Conservation (phyloP, 2,329 filamentous ascomycete genomes). For the Rugonectria rugulosa region DNA sequence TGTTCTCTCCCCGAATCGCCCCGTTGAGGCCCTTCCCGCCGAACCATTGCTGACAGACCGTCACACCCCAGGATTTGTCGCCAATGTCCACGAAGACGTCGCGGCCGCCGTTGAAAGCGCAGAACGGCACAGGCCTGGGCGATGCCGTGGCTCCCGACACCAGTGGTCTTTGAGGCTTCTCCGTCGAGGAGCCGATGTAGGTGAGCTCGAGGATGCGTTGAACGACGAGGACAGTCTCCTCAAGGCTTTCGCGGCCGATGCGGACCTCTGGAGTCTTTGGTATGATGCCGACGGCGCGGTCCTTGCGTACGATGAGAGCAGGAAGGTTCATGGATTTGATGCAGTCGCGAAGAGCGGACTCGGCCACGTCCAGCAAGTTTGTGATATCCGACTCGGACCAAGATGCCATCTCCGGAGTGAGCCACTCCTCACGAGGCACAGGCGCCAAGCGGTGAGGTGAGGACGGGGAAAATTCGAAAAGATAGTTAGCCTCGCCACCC, state of each 20-base stretch:
- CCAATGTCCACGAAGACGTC: slow-evolving; percentile 99
- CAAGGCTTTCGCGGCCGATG: slow-evolving; percentile 86
- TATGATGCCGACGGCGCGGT: slow-evolving; percentile 82
- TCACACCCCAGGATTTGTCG: slow-evolving; percentile 95
- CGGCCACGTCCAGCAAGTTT: slow-evolving; percentile 86
- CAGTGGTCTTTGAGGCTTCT: slow-evolving; percentile 38
- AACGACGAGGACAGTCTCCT: slow-evolving; percentile 94
- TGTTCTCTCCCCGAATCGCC: slow-evolving; percentile 74
- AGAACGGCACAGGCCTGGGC: slow-evolving; percentile 75
- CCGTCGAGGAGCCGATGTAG: slow-evolving; percentile 54
- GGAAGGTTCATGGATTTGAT: slow-evolving; percentile 80
- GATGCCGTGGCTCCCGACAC: slow-evolving; percentile 27
- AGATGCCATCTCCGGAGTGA: slow-evolving; percentile 77
- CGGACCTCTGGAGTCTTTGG: slow-evolving; percentile 68
- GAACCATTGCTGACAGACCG: slow-evolving; percentile 91
- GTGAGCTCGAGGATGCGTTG: slow-evolving; percentile 91
- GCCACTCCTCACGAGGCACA: slow-evolving; percentile 73
- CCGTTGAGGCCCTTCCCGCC: slow-evolving; percentile 55
- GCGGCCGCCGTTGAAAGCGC: slow-evolving; percentile 96
- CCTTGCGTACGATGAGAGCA: slow-evolving; percentile 84
- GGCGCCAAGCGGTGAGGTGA: slow-evolving; percentile 73
- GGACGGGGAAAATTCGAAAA: slow-evolving; percentile 78
- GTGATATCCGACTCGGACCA: slow-evolving; percentile 82
- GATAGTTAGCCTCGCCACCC: slow-evolving; percentile 95
- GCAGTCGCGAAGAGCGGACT: slow-evolving; percentile 83